Base-by-base conservation (phyloP, 1,139 yeast genomes). In the Pichia sp. region DNA sequence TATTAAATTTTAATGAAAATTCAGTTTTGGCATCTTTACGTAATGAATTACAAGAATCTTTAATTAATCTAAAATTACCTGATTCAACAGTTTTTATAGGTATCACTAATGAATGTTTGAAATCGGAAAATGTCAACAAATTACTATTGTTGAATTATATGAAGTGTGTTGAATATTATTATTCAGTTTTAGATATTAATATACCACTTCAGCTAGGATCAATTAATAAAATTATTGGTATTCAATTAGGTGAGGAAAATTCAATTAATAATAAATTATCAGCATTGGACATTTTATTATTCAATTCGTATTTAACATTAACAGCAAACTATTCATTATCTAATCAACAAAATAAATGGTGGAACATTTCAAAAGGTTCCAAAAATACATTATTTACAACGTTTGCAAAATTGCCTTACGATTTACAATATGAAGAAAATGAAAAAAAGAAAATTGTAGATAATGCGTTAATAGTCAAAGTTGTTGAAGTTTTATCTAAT, bases 211-310 rank as follows among this genome's bases (percentile, higher is more conserved):
- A 45, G 8, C 39, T 61, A 1, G 56, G 53, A 1, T 53, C 60
- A 25, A 47, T 55, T 11, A 55, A 51, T 33, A 51, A 47, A 11
- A 34, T 52, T 4, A 35, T 52, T 25, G 51, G 51, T 34, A 34
- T 52, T 27, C 49, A 50, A 34, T 27, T 44, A n/a, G 45, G 28
- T 36, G 43, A 41, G 31, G 46, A 45, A 11, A 33, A 25, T 26
- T 10, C 9, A 8, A 28, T 29, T 18, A 30, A 41, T 5, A 38
- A n/a, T 1, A 56, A 65, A 2, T 70, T 74, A 44, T 60, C 70
- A 4, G 78, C 79, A 40, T 67, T 75, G 40, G 85, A 82, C 51
- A 66, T 83, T 55, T 70, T 77, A 0, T 64, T 81, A 29, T 65
- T 83, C 43, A 83, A 81, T 53, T 70, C 65, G 50, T 68, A 66